Evolutionary conservation across 257 asterid genomes (phyloP).

Genomic region (Avicennia marina): DNA sequence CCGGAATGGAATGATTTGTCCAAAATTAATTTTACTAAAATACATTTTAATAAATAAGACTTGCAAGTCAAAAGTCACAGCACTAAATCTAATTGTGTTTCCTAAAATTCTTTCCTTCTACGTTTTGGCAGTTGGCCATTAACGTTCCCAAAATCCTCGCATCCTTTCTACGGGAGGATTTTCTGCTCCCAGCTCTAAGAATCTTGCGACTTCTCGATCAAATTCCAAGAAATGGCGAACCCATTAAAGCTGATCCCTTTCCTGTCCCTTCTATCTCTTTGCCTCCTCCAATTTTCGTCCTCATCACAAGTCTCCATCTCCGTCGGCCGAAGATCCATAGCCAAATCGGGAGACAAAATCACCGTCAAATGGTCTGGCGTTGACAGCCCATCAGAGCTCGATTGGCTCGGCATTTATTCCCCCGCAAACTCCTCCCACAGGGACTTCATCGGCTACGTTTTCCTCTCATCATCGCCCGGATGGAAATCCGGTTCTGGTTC

Average conservation of each 20-base stretch:
- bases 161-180: neutral
- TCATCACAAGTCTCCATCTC: constrained; percentile 42
- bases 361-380: constrained; percentile 75
- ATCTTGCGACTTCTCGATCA: neutral
- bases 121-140: neutral
- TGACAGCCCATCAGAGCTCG: constrained; percentile 60
- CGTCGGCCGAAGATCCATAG: constrained; percentile 38
- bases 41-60: too few species aligned
- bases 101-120: neutral
- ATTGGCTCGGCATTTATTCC: constrained; percentile 84
- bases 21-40: too few species aligned
- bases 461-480: constrained; percentile 59
- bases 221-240: constrained; percentile 16
- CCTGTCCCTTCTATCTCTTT: constrained; percentile 15
- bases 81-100: too few species aligned
- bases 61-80: too few species aligned
- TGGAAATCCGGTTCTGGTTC: constrained; percentile 88
- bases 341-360: constrained; percentile 60
- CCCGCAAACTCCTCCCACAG: constrained; percentile 55
- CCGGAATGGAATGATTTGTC: too few species aligned
- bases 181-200: neutral
- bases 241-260: constrained; percentile 18
- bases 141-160: too few species aligned
- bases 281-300: constrained; percentile 23
- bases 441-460: constrained; percentile 68